Conservation (phyloP, 148 eudicot species). For the Chenopodium quinoa region DNA sequence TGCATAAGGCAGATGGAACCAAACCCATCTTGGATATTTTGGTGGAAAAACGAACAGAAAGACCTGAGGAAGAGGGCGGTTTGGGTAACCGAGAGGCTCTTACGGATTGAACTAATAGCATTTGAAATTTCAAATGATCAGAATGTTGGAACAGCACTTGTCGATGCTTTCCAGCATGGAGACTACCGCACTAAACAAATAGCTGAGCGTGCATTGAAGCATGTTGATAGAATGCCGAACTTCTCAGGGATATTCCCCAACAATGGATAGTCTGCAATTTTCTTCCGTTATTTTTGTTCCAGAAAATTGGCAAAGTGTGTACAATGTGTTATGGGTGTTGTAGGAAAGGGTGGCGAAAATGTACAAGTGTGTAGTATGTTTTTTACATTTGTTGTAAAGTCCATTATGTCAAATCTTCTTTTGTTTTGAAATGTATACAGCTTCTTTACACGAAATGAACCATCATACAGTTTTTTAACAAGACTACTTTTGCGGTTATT, state of each 20-base stretch:
- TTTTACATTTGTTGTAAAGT: conserved; percentile 3
- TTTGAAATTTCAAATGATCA: conserved; percentile 57
- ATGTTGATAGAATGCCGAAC: conserved; percentile 82
- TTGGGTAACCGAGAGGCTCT: conserved; percentile 82
- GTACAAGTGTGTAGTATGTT: neutral
- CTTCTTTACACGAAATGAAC: neutral
- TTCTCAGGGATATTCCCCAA: conserved; percentile 84
- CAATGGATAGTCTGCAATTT: conserved; percentile 64
- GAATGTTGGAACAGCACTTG: conserved; percentile 71
- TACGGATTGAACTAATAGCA: conserved; percentile 66
- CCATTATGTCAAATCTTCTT: conserved; percentile 18
- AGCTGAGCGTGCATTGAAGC: conserved; percentile 84
- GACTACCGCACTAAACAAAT: conserved; percentile 73
- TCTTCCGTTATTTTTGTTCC: conserved; percentile 26
- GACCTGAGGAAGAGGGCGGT: conserved; percentile 63
- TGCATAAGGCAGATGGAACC: conserved; percentile 55
- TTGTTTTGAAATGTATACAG: neutral
- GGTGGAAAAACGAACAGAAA: conserved; percentile 76
- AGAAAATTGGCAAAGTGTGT: neutral
- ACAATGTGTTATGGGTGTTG: neutral
- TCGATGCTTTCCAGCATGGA: conserved; percentile 84
- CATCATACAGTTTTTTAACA: no score
- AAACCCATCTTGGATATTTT: conserved; percentile 66
- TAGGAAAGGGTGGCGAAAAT: neutral
- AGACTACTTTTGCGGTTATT: no score